Base-by-base conservation (phyloP, 2,329 filamentous ascomycete species). In the Grosmannia clavigera region DNA sequence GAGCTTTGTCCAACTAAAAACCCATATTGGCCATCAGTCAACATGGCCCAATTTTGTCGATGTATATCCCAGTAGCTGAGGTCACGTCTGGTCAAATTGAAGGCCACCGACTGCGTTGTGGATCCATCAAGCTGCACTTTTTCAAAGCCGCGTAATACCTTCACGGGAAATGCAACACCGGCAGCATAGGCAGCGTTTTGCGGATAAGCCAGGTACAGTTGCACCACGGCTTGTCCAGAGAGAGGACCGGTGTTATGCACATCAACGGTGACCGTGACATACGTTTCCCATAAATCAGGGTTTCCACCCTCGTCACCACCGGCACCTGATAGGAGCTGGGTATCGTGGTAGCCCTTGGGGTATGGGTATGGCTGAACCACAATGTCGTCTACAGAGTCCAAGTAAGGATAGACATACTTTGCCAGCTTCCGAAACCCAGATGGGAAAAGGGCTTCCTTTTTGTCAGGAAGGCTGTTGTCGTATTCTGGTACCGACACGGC, bases 321-420 rank as follows among this genome's bases (percentile, higher is more conserved):
- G 0, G 87, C 87, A 0, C 75, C 75, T n/a, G 85, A 88, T 0
- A 71, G 75, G 0, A 74, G 67, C 57, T 79, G 79, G 2, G 66
- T 66, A 22, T 70, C 70, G 65, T 78, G 73, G 71, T 82, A 88
- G 33, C 78, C 83, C 2, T 74, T 74, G 1, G 79, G 85, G 66
- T 81, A 86, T 0, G 74, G 72, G 63, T 79, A 79, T 0, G 67
- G 64, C 5, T 69, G 65, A 0, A 51, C 14, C 3, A 70, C 69
- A 33, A 76, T 71, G 7, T 79, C 78, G 16, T 80, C 75, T 11
- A 76, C 68, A 0, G 72, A 76, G 9, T 76, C 70, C 29, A 90
- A 76, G 70, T 88, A 91, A 0, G 87, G 86, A 68, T 91, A 91
- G 59, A 91, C 80, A 70, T 86, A 90, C 66, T 87, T 87, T 59